Base-by-base conservation (phyloP, 1,284 basidiomycete species). In the Neolentinus lepideus region DNA sequence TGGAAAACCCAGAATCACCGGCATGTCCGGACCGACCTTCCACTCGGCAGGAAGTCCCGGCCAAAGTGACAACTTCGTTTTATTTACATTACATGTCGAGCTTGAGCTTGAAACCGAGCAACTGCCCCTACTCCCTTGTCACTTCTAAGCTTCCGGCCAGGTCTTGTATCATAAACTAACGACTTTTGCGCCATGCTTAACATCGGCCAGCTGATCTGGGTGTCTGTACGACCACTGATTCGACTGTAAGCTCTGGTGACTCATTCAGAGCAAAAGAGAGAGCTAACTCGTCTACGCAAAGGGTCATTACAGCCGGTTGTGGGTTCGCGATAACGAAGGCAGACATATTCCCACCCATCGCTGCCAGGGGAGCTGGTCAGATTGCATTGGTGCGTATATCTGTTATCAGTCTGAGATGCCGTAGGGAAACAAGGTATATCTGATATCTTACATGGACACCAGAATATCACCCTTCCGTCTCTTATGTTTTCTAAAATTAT, bases 401-500 rank as follows among this genome's bases (percentile, higher is more conserved):
- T 31, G 12, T n/a, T 8, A 46, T 21, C 22, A 26, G n/a, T 36
- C 35, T 22, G 22, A 25, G 19, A 3, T 38, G 36, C 24, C n/a
- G 26, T 36, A 52, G 9, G 8, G n/a, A 38, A 22, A 51, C 33
- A 35, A n/a, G n/a, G n/a, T 35, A 35, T 35, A 16, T 9, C 33
- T 35, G 9, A n/a, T n/a, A n/a, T n/a, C 29, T 31, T 4, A 31
- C 29, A 31, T 12, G 29, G 29, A 12, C 29, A 31, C 12, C 29
- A 85, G 77, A 90, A 89, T 61, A 76, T 92, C 56, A 74, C 80
- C 0, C 64, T 88, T 1, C 90, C 90, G 2, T 79, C 78, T 56
- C 75, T 92, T 11, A 74, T 92, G 70, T 91, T 92, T 67, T 84
- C 84, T 1, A 89, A 85, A 60, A 89, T 92, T 58, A 78, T 92